Evolutionary conservation across 1,284 basidiomycete genomes (phyloP), one percentile per base, ranked within the genome.

Genomic region (Rhodotorula sp.): DNA sequence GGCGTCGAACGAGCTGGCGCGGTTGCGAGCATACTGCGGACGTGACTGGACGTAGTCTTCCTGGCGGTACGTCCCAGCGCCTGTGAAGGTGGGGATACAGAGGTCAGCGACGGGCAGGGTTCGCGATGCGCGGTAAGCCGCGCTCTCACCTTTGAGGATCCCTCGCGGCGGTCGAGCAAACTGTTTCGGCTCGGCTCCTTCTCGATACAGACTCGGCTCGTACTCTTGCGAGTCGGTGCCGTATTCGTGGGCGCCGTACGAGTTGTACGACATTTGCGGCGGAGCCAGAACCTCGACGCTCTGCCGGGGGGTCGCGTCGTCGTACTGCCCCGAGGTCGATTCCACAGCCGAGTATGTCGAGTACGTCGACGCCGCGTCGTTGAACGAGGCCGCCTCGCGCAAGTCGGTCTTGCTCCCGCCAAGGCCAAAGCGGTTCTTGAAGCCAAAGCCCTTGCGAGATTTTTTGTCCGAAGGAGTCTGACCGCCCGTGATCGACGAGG

Each of bases 71-170:
- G 76, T 70, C 5, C 74, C 74, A 15, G 76, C 62, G 14, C 62
- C 62, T 63, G 62, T 26, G 6, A n/a, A 34, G 34, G 8, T 34
- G 8, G 38, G 5, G 0, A 19, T 5, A 10, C 10, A 18, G 7
- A 21, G 18, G 21, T 34, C 10, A 52, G 19, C 26, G 28, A 47
- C 21, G 26, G 54, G 28, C 15, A 2, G 12, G 1, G n/a, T 14
- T 31, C 26, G 54, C 14, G n/a, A 28, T n/a, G 7, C 28, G n/a
- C 26, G 12, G 5, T 28, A 21, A 14, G 26, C 34, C 34, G 34
- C 14, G 12, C 26, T 15, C 62, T 28, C 72, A 93, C 93, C 84
- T 85, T 97, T 97, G 74, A 98, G 83, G 75, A 98, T 97, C 50
- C 94, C 90, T 81, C 87, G 91, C 58, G 87, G 84, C 84, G 81